phyloP scores from a whole-genome alignment of 1,139 yeast species.

The Hansenula sp. region DNA sequence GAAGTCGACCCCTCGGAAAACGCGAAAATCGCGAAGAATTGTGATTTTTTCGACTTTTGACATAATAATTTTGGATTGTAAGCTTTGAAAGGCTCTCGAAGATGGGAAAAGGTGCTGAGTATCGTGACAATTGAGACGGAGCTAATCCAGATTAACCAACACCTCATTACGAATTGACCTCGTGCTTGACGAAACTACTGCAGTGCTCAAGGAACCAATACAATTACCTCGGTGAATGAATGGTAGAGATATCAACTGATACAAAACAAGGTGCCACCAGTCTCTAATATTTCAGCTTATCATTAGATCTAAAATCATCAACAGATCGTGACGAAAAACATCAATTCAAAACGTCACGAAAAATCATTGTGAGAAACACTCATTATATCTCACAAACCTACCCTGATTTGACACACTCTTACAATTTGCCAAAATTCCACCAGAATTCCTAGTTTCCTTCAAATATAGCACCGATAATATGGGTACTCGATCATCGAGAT shows the following conservation, averaged over 20 bases:
- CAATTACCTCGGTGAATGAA: no score
- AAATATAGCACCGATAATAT: constrained; percentile 9
- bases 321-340: neutral
- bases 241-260: neutral
- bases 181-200: no score
- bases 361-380: neutral
- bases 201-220: no score
- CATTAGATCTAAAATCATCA: neutral
- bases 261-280: neutral
- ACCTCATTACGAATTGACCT: no score
- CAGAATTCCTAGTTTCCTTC: constrained; percentile 7
- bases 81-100: no score
- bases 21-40: neutral
- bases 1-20: constrained; percentile 8
- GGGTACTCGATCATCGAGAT: constrained; percentile 11
- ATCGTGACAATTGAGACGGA: no score
- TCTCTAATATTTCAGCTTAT: neutral
- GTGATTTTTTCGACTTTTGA: neutral
- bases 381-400: neutral
- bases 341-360: neutral
- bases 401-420: neutral
- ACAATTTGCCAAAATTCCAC: constrained; percentile 6
- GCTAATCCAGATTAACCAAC: no score
- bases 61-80: no score
- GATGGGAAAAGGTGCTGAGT: no score